Evolutionary conservation across 768 basidiomycete genomes (phyloP).

Genomic region (Mycena indigotica): DNA sequence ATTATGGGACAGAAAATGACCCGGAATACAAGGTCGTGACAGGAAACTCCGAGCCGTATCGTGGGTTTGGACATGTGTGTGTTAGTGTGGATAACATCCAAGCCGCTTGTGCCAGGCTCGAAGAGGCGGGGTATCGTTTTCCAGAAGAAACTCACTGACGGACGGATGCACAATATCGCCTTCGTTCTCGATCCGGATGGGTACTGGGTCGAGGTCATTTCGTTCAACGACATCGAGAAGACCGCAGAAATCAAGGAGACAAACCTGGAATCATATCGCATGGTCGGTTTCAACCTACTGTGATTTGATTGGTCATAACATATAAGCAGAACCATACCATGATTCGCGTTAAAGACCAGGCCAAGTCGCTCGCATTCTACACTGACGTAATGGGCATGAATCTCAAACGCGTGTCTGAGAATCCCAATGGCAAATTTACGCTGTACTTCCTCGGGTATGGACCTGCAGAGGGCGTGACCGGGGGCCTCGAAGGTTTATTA

Average conservation of each 20-base stretch:
- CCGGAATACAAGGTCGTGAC: conserved; percentile 72
- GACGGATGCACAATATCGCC: conserved; percentile 83
- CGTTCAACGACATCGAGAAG: conserved; percentile 18
- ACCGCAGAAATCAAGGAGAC: conserved; percentile 6
- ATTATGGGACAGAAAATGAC: conserved; percentile 88
- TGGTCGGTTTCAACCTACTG: neutral
- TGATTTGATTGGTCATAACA: conserved; percentile 27
- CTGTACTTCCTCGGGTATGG: conserved; percentile 85
- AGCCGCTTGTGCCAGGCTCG: conserved; percentile 81
- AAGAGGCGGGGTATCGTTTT: conserved; percentile 77
- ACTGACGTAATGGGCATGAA: conserved; percentile 76
- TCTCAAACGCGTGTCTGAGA: conserved; percentile 38
- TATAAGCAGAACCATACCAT: conserved; percentile 85
- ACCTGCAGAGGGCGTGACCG: conserved; percentile 43
- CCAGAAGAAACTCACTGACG: conserved; percentile 85
- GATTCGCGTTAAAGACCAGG: conserved; percentile 86
- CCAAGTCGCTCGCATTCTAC: conserved; percentile 83
- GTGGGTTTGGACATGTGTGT: conserved; percentile 87
- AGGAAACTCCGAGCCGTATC: conserved; percentile 84
- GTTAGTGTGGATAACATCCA: conserved; percentile 71
- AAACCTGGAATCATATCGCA: conserved; percentile 13
- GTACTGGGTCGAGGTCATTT: conserved; percentile 37
- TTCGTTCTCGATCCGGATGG: conserved; percentile 87
- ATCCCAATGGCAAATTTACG: conserved; percentile 60
- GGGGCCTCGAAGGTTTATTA: conserved; percentile 51